phyloP scores from a whole-genome alignment of 257 asterid species.

The Rhazya stricta region DNA sequence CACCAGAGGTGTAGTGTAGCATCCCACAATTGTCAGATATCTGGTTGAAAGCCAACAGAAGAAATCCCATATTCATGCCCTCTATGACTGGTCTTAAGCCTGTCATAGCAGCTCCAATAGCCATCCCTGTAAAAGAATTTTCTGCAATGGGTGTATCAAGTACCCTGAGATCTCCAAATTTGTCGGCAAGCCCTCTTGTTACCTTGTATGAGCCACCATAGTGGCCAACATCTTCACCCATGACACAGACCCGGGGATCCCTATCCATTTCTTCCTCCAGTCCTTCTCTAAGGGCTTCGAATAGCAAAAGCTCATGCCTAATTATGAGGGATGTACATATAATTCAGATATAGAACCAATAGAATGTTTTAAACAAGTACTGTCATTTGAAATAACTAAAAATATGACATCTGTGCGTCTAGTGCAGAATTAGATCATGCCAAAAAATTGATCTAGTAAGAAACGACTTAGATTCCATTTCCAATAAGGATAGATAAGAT shows the following conservation, averaged over 20 bases:
- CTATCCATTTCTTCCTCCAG: slow-evolving; percentile 52
- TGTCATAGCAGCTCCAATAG: slow-evolving; percentile 52
- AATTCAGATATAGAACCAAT: background rate
- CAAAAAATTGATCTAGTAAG: background rate
- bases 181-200: slow-evolving; percentile 36
- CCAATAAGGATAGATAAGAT: background rate
- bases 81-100: slow-evolving; percentile 49
- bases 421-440: background rate
- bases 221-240: slow-evolving; percentile 58
- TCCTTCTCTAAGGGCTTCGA: slow-evolving; percentile 55
- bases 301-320: slow-evolving; percentile 48
- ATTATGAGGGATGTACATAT: background rate
- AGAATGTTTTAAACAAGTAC: background rate
- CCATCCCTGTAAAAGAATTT: slow-evolving; percentile 55
- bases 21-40: slow-evolving; percentile 57
- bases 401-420: background rate
- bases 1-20: slow-evolving; percentile 59
- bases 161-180: slow-evolving; percentile 49
- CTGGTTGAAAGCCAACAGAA: slow-evolving; percentile 50
- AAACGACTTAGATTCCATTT: too few species aligned
- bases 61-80: slow-evolving; percentile 62
- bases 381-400: background rate
- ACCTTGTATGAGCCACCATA: slow-evolving; percentile 59
- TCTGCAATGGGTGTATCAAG: slow-evolving; percentile 57
- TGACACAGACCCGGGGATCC: slow-evolving; percentile 49